phyloP scores from a whole-genome alignment of 106 monocot species.

The Amphibolis antarctica region DNA sequence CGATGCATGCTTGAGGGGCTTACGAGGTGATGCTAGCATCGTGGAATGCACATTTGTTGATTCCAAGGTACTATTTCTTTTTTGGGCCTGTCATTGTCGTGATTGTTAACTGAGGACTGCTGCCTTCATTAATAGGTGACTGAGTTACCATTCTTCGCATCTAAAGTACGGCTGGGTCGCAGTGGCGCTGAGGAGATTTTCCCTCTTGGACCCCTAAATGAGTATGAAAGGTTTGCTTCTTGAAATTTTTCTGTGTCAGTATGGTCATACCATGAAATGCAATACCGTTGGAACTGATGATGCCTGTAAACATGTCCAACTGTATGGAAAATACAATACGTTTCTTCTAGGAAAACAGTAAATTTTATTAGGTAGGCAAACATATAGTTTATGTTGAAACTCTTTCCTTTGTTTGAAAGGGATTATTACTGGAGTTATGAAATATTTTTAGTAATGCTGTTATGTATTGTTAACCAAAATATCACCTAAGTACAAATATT shows the following conservation, averaged over 20 bases:
- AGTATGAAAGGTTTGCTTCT: constrained; percentile 53
- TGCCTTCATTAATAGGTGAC: constrained; percentile 42
- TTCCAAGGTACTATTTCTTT: constrained; percentile 33
- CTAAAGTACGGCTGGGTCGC: constrained; percentile 74
- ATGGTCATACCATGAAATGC: background rate
- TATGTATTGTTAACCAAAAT: too few relatives aligned
- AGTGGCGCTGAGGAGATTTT: constrained; percentile 59
- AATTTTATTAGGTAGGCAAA: too few relatives aligned
- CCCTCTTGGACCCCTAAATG: constrained; percentile 71
- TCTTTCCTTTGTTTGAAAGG: too few relatives aligned
- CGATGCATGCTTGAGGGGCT: constrained; percentile 70
- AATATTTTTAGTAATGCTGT: too few relatives aligned
- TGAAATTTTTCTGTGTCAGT: background rate
- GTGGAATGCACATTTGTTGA: constrained; percentile 78
- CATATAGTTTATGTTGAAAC: too few relatives aligned
- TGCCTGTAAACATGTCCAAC: too few relatives aligned
- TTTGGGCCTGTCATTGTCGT: background rate
- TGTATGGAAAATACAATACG: too few relatives aligned
- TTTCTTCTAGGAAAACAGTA: too few relatives aligned
- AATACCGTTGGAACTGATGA: too few relatives aligned
- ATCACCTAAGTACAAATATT: too few relatives aligned
- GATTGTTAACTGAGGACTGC: background rate
- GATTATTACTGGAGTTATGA: too few relatives aligned
- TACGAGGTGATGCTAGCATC: constrained; percentile 72
- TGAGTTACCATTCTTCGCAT: constrained; percentile 76